Evolutionary conservation across 2,329 filamentous ascomycete genomes (phyloP).

Genomic region (Fusarium sublunatum): DNA sequence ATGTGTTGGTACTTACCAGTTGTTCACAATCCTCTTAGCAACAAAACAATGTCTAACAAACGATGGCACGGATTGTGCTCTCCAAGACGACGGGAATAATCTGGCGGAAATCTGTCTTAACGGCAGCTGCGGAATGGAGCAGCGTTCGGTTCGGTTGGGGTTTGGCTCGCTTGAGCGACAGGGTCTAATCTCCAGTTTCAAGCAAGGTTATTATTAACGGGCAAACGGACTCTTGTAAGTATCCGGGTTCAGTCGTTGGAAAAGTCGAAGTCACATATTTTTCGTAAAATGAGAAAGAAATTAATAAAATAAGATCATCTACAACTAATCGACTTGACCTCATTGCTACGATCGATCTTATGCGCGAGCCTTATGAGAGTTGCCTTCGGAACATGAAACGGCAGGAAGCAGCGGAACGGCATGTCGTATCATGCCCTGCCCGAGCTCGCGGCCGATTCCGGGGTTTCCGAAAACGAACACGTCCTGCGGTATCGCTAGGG

Average conservation of each 20-base stretch:
- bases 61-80: background rate
- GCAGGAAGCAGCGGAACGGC: slow-evolving; percentile 10
- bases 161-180: no score
- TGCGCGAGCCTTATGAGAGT: background rate
- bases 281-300: no score
- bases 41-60: slow-evolving; percentile 4
- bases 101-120: no score
- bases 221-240: no score
- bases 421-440: slow-evolving; percentile 24
- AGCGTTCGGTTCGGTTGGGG: no score
- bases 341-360: background rate
- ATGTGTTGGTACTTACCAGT: slow-evolving; percentile 13
- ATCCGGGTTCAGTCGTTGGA: background rate
- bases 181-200: no score
- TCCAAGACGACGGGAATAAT: no score
- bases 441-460: slow-evolving; percentile 20
- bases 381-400: slow-evolving; percentile 15
- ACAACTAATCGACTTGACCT: background rate
- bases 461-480: slow-evolving; percentile 46
- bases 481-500: background rate
- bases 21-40: background rate
- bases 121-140: no score
- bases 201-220: no score
- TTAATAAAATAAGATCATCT: no score
- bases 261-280: background rate